Evolutionary conservation across 352 stramenopile genomes (phyloP), one percentile per base, ranked within the genome.

Genomic region (Globisporangium carolinianum): DNA sequence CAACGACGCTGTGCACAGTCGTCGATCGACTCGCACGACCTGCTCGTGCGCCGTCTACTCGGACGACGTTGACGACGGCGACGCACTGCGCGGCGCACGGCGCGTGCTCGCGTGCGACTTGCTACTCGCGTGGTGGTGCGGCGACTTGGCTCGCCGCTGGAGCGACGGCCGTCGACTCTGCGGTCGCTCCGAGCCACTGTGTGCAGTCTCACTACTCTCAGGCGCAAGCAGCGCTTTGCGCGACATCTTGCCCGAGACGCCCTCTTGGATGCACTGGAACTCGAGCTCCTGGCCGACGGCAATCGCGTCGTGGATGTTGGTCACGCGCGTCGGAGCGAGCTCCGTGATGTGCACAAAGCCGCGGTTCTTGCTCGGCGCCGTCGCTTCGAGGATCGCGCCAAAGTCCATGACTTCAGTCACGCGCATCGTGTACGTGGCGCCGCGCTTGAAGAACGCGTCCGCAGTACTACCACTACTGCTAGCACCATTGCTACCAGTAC

Each of bases 291-390:
- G 78, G 47, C 79, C 83, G 46, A 83, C 67, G 24, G 80, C 71
- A 32, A 95, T 56, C 7, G 75, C 54, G 46, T 79, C 66, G 48
- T 78, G 69, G 48, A 92, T 92, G 60, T 88, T 81, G 24, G 66
- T 74, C 17, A 93, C 67, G 57, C 82, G 85, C 15, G 69, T 57
- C 51, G 75, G 66, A 3, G 84, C 68, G n/a, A 98, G 67, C 67
- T 98, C 90, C 39, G 87, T 97, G 54, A 98, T 90, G 79, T 99
- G 96, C 38, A 98, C 79, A 43, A 98, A 89, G 45, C 87, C 96
- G 38, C 95, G 84, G 55, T 97, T 82, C 35, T 75, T 71, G 41
- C 91, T 62, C 36, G 90, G 77, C 50, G 66, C 61, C 17, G 68
- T 83, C 24, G 79, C 73, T 62, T 92, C 79, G 48, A 98, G 79